A percentile compares a stretch with the other conserved stretches of the same genome.
These are phyloP conservation scores for Leishmania tropica DNA, from an alignment of 208 protist species.

Conservation along the genomic window DNA sequence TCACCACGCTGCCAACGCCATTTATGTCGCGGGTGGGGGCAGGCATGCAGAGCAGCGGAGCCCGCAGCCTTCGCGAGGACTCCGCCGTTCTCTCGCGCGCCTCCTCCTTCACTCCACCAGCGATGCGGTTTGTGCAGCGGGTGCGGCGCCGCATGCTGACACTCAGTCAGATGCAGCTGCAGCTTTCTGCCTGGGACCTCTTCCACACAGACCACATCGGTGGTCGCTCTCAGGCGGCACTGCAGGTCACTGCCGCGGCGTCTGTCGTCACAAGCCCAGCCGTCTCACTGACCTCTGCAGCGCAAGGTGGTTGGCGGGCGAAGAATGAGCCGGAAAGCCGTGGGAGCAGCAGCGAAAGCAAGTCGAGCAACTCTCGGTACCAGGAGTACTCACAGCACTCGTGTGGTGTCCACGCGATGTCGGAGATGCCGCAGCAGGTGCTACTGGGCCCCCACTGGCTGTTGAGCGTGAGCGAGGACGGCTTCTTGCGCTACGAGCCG, in stretches of 20 bases:
- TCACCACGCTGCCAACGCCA: slow-evolving; percentile 24
- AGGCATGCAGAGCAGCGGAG: neutral
- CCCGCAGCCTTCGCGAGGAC: slow-evolving; percentile 31
- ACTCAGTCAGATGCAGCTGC: slow-evolving; percentile 9
- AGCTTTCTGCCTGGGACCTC: slow-evolving; percentile 21
- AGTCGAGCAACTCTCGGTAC: neutral
- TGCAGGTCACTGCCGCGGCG: neutral
- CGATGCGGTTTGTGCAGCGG: slow-evolving; percentile 23
- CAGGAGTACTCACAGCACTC: neutral
- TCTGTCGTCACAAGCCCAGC: neutral
- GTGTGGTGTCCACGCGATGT: neutral
- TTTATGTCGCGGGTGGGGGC: slow-evolving; percentile 21
- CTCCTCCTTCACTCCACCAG: slow-evolving; percentile 24
- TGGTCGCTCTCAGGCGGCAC: neutral
- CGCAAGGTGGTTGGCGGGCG: neutral
- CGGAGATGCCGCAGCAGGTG: neutral
- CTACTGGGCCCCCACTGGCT: slow-evolving; percentile 6
- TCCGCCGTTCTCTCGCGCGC: slow-evolving; percentile 23
- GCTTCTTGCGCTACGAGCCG: slow-evolving; percentile 22
- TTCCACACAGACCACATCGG: slow-evolving; percentile 4
- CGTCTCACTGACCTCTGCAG: neutral
- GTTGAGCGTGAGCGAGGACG: slow-evolving; percentile 26
- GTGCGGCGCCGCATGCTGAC: slow-evolving; percentile 23
- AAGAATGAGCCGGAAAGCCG: neutral
- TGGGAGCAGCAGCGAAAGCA: neutral